Conservation (phyloP, 768 basidiomycete species). For the Kwoniella botswanensis region DNA sequence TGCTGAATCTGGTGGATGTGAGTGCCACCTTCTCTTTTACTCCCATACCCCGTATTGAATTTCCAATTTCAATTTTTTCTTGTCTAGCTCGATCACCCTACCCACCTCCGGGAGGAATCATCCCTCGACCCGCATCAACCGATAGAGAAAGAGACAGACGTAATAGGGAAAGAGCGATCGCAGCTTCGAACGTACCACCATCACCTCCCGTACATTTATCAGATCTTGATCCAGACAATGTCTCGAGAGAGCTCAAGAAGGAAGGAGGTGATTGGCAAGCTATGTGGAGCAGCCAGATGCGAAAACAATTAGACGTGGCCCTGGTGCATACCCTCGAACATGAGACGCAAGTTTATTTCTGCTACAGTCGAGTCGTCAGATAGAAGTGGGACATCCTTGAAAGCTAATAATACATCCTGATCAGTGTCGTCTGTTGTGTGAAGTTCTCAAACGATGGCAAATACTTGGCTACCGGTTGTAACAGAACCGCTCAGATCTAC, state of each 20-base stretch:
- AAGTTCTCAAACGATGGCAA: constrained; percentile 93
- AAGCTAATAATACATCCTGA: too few relatives aligned
- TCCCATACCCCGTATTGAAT: not conserved
- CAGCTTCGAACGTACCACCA: constrained; percentile 24
- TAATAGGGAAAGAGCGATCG: constrained; percentile 32
- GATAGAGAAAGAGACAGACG: constrained; percentile 52
- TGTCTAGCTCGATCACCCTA: constrained; percentile 45
- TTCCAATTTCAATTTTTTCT: not conserved
- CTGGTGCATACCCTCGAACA: constrained; percentile 87
- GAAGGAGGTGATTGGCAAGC: constrained; percentile 86
- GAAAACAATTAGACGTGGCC: constrained; percentile 75
- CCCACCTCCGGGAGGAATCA: constrained; percentile 34
- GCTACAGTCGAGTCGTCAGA: too few relatives aligned
- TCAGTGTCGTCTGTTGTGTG: constrained; percentile 83
- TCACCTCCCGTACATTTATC: constrained; percentile 51
- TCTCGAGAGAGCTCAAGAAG: constrained; percentile 63
- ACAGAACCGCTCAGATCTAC: constrained; percentile 92
- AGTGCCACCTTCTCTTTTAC: constrained; percentile 22
- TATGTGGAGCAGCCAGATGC: constrained; percentile 79
- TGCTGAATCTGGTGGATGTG: constrained; percentile 57
- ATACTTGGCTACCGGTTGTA: constrained; percentile 92
- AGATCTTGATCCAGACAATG: constrained; percentile 59
- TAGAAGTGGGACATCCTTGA: too few relatives aligned
- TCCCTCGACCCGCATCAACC: constrained; percentile 32
- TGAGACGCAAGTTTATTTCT: constrained; percentile 68